A percentile compares a stretch with the other conserved stretches of the same genome.
phyloP scores from a whole-genome alignment of 495 filamentous ascomycete genomes.

The Trichoderma gamsii region DNA sequence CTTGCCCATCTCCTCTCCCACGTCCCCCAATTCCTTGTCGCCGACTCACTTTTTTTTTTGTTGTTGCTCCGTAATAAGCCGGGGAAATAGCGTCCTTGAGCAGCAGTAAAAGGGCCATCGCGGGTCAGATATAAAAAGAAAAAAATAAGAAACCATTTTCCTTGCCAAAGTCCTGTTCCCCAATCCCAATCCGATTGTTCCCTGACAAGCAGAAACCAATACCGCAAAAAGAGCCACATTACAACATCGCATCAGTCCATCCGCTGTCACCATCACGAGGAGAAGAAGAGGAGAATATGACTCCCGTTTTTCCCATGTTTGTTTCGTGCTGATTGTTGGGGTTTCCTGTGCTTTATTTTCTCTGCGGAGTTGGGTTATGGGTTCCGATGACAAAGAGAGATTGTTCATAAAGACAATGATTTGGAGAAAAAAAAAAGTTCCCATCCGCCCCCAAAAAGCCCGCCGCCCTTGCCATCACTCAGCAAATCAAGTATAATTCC shows the following conservation, averaged over 20 bases:
- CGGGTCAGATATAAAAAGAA: neutral
- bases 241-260: neutral
- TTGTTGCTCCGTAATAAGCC: conserved; percentile 6
- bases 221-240: conserved; percentile 9
- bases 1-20: conserved; percentile 8
- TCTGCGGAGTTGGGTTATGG: conserved; percentile 14
- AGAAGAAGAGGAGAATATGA: neutral
- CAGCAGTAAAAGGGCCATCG: neutral
- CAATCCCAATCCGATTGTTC: neutral
- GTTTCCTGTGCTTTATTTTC: conserved; percentile 16
- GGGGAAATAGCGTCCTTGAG: conserved; percentile 11
- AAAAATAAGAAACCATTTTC: neutral
- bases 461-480: conserved; percentile 17
- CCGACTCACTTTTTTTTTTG: conserved; percentile 4
- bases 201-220: neutral
- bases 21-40: conserved; percentile 12
- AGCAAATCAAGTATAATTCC: conserved; percentile 18
- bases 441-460: conserved; percentile 2
- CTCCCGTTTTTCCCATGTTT: neutral
- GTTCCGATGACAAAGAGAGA: conserved; percentile 16
- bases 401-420: neutral
- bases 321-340: conserved; percentile 13
- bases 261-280: conserved; percentile 8
- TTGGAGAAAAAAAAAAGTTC: conserved; percentile 14
- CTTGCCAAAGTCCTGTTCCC: neutral